Base-by-base conservation (phyloP, 1,139 yeast genomes). In the Saccharomycopsis hybrid region DNA sequence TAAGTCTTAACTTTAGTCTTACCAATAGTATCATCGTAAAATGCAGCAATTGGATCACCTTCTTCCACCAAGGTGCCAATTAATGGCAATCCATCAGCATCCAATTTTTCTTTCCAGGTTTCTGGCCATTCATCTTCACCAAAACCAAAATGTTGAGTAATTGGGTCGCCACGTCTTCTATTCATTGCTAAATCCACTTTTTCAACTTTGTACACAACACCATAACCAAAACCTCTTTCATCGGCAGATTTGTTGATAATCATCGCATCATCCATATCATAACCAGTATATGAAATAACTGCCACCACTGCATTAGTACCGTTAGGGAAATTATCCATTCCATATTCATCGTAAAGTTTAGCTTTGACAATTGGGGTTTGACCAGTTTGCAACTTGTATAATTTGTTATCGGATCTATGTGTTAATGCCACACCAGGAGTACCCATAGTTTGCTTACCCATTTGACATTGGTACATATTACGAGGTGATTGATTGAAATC, bases 371-470 rank as follows among this genome's bases (percentile, higher is more conserved):
- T 87, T 44, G 99, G 99, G 1, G 97, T 87, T 72, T 92, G 98
- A 48, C 98, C 98, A 42, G 88, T 77, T 69, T 92, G 98, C 59
- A 92, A 73, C 62, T 95, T 82, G 69, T 92, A 92, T 55, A 92
- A 72, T 67, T 90, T 94, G 71, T 94, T 94, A 67, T 92, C 99
- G 1, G 96, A 85, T 68, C 99, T 80, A 66, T 90, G 96, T 44
- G 74, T 80, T 53, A 92, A 73, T 0, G 96, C 97, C 53, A 92
- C 96, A 71, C 97, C 97, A 5, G 98, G 98, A 3, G 98, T 92
- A 70, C 99, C 99, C 98, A 92, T 92, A 28, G 99, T 92, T 74
- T 92, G 99, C 72, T 92, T 92, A 79, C 97, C 98, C 99, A 92
- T 92, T 77, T 94, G 98, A 73, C 99, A 92, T 72, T 92, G 99